Conservation (phyloP, 2,329 filamentous ascomycete genomes). For the Apiospora marii region DNA sequence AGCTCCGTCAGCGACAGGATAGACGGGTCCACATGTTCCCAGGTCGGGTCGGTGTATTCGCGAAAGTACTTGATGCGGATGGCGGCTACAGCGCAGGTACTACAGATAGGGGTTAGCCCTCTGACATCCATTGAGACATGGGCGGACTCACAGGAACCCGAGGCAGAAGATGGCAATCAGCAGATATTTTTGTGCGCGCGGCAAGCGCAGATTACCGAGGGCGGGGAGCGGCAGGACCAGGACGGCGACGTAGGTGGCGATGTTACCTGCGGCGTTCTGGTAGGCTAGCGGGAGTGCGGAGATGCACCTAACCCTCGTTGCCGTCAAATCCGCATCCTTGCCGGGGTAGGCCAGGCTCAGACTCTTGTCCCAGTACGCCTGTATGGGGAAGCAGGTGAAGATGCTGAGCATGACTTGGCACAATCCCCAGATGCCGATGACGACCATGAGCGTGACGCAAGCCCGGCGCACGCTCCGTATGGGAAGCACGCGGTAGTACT, state of each 20-base stretch:
- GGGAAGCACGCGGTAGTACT: constrained; percentile 47
- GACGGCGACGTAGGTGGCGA: constrained; percentile 39
- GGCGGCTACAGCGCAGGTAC: constrained; percentile 11
- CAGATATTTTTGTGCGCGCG: constrained; percentile 34
- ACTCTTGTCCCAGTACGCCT: constrained; percentile 39
- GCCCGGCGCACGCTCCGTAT: constrained; percentile 32
- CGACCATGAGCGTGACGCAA: constrained; percentile 37
- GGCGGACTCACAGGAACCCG: constrained; percentile 27
- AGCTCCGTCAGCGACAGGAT: constrained; percentile 22
- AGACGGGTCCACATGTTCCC: constrained; percentile 7
- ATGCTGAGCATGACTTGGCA: constrained; percentile 38
- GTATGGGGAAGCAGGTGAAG: constrained; percentile 39
- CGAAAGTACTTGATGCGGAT: constrained; percentile 31
- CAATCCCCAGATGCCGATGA: constrained; percentile 40
- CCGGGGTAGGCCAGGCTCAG: neutral
- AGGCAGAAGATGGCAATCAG: constrained; percentile 37
- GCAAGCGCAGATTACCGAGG: constrained; percentile 36
- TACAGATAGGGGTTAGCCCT: neutral
- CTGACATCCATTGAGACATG: neutral
- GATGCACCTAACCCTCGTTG: neutral
- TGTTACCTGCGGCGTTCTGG: constrained; percentile 39
- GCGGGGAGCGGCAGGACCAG: constrained; percentile 38
- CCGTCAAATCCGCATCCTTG: neutral
- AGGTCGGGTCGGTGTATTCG: constrained; percentile 4
- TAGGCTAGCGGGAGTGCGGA: constrained; percentile 28